phyloP scores from a whole-genome alignment of 2,329 filamentous ascomycete species.

The Simplicillium sp. region DNA sequence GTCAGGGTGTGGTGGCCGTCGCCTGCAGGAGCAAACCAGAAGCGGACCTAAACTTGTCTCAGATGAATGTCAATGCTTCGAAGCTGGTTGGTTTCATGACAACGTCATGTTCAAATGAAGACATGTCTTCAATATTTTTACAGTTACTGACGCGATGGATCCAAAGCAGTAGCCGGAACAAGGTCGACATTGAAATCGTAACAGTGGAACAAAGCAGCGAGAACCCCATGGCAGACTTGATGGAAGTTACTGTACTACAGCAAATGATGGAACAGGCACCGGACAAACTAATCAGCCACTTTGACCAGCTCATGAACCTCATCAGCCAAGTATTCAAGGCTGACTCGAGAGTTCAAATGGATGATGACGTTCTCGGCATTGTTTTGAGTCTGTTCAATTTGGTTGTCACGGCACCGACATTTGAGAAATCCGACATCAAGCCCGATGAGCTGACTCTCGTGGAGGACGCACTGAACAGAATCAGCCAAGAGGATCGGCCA shows the following conservation, averaged over 20 bases:
- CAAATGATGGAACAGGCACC: conserved; percentile 54
- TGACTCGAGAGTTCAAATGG: conserved; percentile 28
- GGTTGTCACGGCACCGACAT: conserved; percentile 47
- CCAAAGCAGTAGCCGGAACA: conserved; percentile 15
- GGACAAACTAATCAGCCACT: conserved; percentile 53
- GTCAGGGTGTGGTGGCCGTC: conserved; percentile 36
- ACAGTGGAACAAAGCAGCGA: conserved; percentile 19
- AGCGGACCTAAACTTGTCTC: conserved; percentile 26
- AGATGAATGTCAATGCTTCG: conserved; percentile 37
- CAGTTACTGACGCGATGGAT: conserved; percentile 51
- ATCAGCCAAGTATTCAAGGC: conserved; percentile 49
- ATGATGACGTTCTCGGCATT: conserved; percentile 40
- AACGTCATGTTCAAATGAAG: conserved; percentile 40
- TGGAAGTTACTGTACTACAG: conserved; percentile 54
- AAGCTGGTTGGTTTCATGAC: conserved; percentile 40
- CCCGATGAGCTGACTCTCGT: conserved; percentile 31
- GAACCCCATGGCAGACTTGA: conserved; percentile 38
- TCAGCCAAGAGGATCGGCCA: conserved; percentile 25
- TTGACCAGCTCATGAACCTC: conserved; percentile 55
- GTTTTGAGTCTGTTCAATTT: conserved; percentile 53
- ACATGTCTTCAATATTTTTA: conserved; percentile 52
- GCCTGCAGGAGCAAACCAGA: conserved; percentile 3
- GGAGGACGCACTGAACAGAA: conserved; percentile 35
- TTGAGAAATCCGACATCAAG: conserved; percentile 38
- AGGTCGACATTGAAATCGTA: conserved; percentile 14